Conservation (phyloP, 805 yeast species). For the Pichia heedii region DNA sequence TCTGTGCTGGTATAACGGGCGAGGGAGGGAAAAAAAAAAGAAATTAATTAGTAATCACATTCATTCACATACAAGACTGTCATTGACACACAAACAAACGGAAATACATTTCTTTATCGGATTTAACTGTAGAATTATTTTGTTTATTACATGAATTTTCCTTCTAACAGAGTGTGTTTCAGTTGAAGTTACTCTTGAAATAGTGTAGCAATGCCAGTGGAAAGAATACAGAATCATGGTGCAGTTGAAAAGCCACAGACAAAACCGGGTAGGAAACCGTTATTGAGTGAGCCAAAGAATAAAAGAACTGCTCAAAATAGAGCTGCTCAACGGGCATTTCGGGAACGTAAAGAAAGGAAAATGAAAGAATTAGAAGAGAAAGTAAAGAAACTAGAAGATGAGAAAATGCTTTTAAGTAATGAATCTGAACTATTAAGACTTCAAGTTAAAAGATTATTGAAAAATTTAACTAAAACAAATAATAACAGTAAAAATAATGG, state of each 20-base stretch:
- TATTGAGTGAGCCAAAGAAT: conserved; percentile 62
- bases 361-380: conserved; percentile 79
- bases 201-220: conserved; percentile 4
- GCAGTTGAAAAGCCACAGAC: conserved; percentile 9
- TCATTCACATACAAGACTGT: too few species aligned
- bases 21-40: too few species aligned
- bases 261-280: conserved; percentile 78
- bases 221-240: conserved; percentile 6
- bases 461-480: conserved; percentile 38
- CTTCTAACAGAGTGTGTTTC: too few species aligned
- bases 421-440: conserved; percentile 67
- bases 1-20: too few species aligned
- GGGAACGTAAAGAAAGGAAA: conserved; percentile 86
- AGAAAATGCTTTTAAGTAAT: conserved; percentile 54
- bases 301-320: conserved; percentile 95
- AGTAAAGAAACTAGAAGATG: conserved; percentile 63
- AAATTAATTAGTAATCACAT: too few species aligned
- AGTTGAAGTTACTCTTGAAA: too few species aligned
- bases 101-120: too few species aligned
- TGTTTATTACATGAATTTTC: too few species aligned
- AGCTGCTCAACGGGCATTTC: conserved; percentile 96
- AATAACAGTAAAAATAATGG: conserved; percentile 2
- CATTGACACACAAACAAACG: too few species aligned
- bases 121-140: too few species aligned
- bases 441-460: conserved; percentile 67